Evolutionary conservation across 306 rosid species (phyloP), one percentile per base, ranked within the genome.

Genomic region (Begonia masoniana): DNA sequence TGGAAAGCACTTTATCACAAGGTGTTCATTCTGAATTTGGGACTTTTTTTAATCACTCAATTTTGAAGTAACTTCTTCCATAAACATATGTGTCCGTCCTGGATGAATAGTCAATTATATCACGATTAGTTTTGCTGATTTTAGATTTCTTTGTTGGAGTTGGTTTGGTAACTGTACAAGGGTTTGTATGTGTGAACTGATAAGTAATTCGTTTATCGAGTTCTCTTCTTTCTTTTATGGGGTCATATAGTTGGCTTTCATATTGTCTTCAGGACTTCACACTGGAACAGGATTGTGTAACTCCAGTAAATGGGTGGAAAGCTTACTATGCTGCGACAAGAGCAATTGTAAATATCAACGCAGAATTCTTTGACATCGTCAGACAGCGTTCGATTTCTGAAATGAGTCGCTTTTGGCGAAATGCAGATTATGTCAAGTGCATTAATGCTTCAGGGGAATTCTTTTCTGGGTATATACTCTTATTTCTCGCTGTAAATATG

Each of bases 1-100:
- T 92, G 99, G 96, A 92, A 92, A 60, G 95, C 95, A 19, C 81
- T 92, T 0, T 92, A 92, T 74, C 99, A 87, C 65, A 92, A 92
- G 95, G 99, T 92, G 7, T 31, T 31, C 9, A 31, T 31, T 31
- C 39, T 31, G 39, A 31, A 31, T 31, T 31, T 31, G 39, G 39
- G 39, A 31, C 9, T 31, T 31, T 31, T 31, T 31, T 31, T 21
- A 21, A 31, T 31, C 3, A 31, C 8, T 31, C 39, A 31, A 31
- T 31, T 31, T 31, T 31, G 39, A 31, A 31, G 39, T 50, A 17
- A 41, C 56, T 10, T 23, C 14, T 39, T 55, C 15, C n/a, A 10
- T 59, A 47, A 35, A 49, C 39, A 9, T 5, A 31, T 31, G 39
- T 31, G 0, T 31, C 7, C 9, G 39, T 31, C 39, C 39, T 31